phyloP scores from a whole-genome alignment of 306 rosid species.

The Acacia confusa region DNA sequence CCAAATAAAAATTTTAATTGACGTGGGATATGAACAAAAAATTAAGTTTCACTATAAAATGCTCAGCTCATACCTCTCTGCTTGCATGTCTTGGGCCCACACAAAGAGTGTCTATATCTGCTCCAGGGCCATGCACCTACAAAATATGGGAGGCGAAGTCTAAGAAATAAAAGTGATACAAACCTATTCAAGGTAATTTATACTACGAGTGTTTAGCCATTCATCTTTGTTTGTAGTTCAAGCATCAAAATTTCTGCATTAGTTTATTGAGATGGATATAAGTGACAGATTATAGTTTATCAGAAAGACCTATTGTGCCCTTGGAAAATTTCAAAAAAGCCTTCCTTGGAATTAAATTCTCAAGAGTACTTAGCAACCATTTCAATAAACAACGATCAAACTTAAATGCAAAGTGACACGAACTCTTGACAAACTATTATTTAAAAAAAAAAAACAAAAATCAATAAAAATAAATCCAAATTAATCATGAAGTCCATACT shows the following conservation, averaged over 20 bases:
- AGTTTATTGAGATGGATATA: neutral
- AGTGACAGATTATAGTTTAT: neutral
- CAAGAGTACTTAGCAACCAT: neutral
- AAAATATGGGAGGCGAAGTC: constrained; percentile 22
- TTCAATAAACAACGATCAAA: neutral
- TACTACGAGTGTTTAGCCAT: neutral
- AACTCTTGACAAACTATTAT: constrained; percentile 1
- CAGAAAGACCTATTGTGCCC: neutral
- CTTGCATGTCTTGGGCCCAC: constrained; percentile 97
- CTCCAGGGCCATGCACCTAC: constrained; percentile 98
- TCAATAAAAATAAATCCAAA: neutral
- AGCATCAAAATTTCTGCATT: neutral
- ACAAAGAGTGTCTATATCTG: constrained; percentile 94
- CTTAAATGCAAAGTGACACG: neutral
- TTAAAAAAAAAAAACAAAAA: neutral
- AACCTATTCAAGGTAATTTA: neutral
- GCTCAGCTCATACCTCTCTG: constrained; percentile 67
- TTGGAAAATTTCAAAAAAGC: neutral
- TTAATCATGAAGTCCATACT: neutral
- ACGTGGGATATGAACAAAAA: constrained; percentile 8
- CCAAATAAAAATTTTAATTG: constrained; percentile 29
- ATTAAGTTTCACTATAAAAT: constrained; percentile 17
- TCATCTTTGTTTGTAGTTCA: neutral
- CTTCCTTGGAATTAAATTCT: neutral
- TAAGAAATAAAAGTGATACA: neutral